Percentiles rank a stretch among this genome's conserved stretches.
These are phyloP conservation scores for Talaromyces islandicus DNA, from an alignment of 2,329 filamentous ascomycete genomes.

Conservation along the genomic window DNA sequence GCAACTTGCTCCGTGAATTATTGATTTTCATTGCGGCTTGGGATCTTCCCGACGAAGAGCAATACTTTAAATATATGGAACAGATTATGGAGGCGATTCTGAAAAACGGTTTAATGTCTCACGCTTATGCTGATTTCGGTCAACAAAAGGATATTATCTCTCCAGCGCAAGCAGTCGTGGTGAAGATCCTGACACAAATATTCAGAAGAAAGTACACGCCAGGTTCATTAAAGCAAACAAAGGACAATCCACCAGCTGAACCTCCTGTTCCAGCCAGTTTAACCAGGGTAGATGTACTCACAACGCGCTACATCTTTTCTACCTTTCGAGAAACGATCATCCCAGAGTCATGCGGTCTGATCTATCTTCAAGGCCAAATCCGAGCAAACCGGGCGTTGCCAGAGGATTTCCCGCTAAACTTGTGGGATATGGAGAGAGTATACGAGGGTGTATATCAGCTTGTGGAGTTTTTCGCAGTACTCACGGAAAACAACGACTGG, in stretches of 20 bases:
- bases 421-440: slow-evolving; percentile 96
- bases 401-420: slow-evolving; percentile 85
- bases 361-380: slow-evolving; percentile 88
- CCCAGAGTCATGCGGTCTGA: slow-evolving; percentile 88
- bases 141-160: slow-evolving; percentile 96
- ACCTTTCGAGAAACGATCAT: slow-evolving; percentile 90
- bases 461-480: slow-evolving; percentile 84
- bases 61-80: slow-evolving; percentile 94
- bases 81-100: slow-evolving; percentile 93
- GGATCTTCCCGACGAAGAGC: slow-evolving; percentile 87
- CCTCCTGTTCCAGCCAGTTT: slow-evolving; percentile 52
- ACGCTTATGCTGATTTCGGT: slow-evolving; percentile 83
- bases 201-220: slow-evolving; percentile 61
- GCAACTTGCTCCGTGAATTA: slow-evolving; percentile 82
- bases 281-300: slow-evolving; percentile 54
- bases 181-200: slow-evolving; percentile 85
- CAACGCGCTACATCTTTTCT: slow-evolving; percentile 84
- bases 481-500: slow-evolving; percentile 78
- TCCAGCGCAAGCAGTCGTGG: slow-evolving; percentile 85
- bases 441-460: slow-evolving; percentile 94
- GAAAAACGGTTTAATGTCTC: slow-evolving; percentile 81
- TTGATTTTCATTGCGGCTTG: slow-evolving; percentile 95
- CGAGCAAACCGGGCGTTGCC: slow-evolving; percentile 68
- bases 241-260: slow-evolving; percentile 50
- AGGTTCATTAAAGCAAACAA: slow-evolving; percentile 25